Evolutionary conservation across 495 filamentous ascomycete species (phyloP), one percentile per base, ranked within the genome.

Genomic region (Immersiella caudata): DNA sequence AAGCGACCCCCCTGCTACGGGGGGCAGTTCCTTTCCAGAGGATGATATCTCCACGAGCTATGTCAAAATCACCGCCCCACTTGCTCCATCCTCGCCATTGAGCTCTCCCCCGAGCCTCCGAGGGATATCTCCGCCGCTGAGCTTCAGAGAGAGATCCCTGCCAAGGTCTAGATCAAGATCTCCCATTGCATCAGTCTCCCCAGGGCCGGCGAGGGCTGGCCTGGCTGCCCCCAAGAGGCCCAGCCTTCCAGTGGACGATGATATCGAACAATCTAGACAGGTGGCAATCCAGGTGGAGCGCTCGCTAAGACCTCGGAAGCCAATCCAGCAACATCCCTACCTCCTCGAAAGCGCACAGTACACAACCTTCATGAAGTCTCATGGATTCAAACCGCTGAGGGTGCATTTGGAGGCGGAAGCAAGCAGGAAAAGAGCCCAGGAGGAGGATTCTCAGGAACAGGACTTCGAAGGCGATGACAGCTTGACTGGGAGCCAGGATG

Each of bases 241-340:
- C 7, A 60, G 8, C 20, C 49, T 51, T 22, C 27, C 58, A 8
- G 24, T 14, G 4, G 62, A 66, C 18, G 62, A 67, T 11, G 64
- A 69, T 8, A 70, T 76, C 11, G 70, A 71, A 14, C 20, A 61
- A 18, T 36, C 64, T 20, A 67, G 70, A 8, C 71, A 73, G n/a
- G 67, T 69, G 9, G 57, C 60, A 7, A 35, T 68, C 18, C 75
- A 71, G 29, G 25, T 71, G 20, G 78, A 76, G 66, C 78, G 83
- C 20, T 85, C 80, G 27, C 75, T 94, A 18, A 83, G 91, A 29
- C 84, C 89, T 25, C 83, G 91, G 62, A 92, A 91, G 63, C 86
- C 90, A 2, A 92, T 92, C 35, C 91, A 94, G 71, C 76, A 92
- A 60, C 89, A 91, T 68, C 91, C 91, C 0, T 93, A 92, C 73